phyloP scores from a whole-genome alignment of 768 basidiomycete species.

The Tulasnella sp. region DNA sequence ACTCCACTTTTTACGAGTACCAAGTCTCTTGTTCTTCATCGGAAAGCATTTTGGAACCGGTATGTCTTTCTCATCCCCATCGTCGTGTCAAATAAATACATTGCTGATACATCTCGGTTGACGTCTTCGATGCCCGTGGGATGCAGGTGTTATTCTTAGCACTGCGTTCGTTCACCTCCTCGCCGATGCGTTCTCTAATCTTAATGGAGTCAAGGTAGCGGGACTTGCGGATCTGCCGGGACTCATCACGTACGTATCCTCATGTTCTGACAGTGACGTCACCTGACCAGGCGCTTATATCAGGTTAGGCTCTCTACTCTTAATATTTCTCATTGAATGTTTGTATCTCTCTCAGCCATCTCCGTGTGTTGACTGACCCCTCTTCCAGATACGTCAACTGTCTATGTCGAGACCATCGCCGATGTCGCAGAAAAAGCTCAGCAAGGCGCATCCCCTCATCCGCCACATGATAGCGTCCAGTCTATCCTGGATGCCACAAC shows the following conservation, averaged over 20 bases:
- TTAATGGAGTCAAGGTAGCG: constrained; percentile 37
- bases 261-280: too few relatives aligned
- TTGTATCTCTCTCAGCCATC: constrained; percentile 22
- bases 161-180: constrained; percentile 77
- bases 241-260: constrained; percentile 61
- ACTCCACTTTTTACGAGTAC: constrained; percentile 45
- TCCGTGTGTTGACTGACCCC: neutral
- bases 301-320: constrained; percentile 53
- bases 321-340: constrained; percentile 78
- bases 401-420: constrained; percentile 58
- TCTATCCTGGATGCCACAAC: too few relatives aligned
- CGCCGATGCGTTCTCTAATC: constrained; percentile 59
- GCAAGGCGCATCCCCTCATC: neutral
- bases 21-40: constrained; percentile 64
- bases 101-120: too few relatives aligned
- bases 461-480: neutral
- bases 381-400: constrained; percentile 53
- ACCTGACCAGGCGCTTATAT: neutral
- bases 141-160: constrained; percentile 60
- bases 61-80: constrained; percentile 19
- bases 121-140: neutral
- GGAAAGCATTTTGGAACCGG: constrained; percentile 82
- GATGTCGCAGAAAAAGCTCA: constrained; percentile 21
- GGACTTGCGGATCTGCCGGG: constrained; percentile 49
- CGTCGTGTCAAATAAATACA: neutral